Base-by-base conservation (phyloP, 306 rosid species). In the Citrullus mucosospermus region DNA sequence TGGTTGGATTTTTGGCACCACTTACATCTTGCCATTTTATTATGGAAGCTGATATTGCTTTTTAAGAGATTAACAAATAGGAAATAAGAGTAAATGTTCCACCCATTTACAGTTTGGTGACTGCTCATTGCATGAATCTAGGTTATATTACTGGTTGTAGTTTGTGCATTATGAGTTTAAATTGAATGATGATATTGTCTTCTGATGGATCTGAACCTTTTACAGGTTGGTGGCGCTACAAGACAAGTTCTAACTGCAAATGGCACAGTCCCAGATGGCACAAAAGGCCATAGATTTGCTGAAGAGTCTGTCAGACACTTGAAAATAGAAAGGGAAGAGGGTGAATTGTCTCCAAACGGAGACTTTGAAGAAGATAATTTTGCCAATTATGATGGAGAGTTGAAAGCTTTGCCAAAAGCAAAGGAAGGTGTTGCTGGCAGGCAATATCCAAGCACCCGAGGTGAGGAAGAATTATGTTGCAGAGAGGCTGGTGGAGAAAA, bases 271-370 rank as follows among this genome's bases (percentile, higher is more conserved):
- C 22, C 88, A 44, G 97, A 90, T 72, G 90, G 82, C 60, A 41
- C 77, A 25, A 88, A 89, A 83, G 80, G 78, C 85, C 88, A 81
- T 39, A 85, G 87, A 46, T 86, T 79, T 78, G 88, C 78, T 75
- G 97, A 91, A 85, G 98, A 90, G 78, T 78, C 96, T 51, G 85
- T 61, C 78, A 91, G 82, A 78, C 91, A 82, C 80, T 89, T 91
- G 55, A 93, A 88, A 84, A 70, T 87, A 74, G 98, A 96, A 86
- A 88, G 98, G 86, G 99, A 96, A 87, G 99, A 96, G 90, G 98
- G 98, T 68, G 99, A 96, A 83, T 84, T 96, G 79, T 96, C 99
- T 85, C 99, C 99, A 65, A 96, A 88, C 78, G 99, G 98, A 82
- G 97, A 96, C 81, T 88, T 91, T 86, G 99, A 91, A 83, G 98